phyloP scores from a whole-genome alignment of 2,329 filamentous ascomycete genomes.

The Talaromyces rugulosus region DNA sequence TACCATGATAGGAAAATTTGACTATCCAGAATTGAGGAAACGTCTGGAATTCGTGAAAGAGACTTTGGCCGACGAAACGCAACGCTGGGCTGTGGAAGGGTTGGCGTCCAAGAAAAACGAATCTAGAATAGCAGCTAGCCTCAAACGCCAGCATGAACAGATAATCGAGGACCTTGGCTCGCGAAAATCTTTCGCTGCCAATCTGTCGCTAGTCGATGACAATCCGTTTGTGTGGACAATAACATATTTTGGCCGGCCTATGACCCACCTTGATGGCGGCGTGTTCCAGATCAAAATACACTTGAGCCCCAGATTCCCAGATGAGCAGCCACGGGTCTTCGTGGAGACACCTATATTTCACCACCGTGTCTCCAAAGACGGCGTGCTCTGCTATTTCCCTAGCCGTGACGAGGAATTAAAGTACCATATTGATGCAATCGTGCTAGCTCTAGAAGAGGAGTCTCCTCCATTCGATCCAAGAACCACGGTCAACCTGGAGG shows the following conservation, averaged over 20 bases:
- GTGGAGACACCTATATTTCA: conserved; percentile 83
- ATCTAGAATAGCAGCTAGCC: conserved; percentile 71
- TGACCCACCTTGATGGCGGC: conserved; percentile 90
- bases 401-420: conserved; percentile 70
- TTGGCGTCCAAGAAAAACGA: conserved; percentile 60
- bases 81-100: conserved; percentile 68
- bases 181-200: conserved; percentile 65
- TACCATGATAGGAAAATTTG: conserved; percentile 79
- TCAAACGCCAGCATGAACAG: conserved; percentile 81
- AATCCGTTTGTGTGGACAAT: conserved; percentile 89
- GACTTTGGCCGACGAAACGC: conserved; percentile 67
- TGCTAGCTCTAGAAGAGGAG: conserved; percentile 81
- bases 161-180: conserved; percentile 70
- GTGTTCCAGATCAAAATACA: conserved; percentile 76
- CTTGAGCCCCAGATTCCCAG: conserved; percentile 81
- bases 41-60: conserved; percentile 66
- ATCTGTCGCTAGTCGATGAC: conserved; percentile 68
- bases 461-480: conserved; percentile 84
- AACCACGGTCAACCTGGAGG: conserved; percentile 80
- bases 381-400: conserved; percentile 77
- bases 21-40: conserved; percentile 69
- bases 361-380: conserved; percentile 75
- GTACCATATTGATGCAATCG: conserved; percentile 78
- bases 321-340: conserved; percentile 78
- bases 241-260: conserved; percentile 85